Base-by-base conservation (phyloP, 1,284 basidiomycete genomes). In the Sporisorium scitamineum region DNA sequence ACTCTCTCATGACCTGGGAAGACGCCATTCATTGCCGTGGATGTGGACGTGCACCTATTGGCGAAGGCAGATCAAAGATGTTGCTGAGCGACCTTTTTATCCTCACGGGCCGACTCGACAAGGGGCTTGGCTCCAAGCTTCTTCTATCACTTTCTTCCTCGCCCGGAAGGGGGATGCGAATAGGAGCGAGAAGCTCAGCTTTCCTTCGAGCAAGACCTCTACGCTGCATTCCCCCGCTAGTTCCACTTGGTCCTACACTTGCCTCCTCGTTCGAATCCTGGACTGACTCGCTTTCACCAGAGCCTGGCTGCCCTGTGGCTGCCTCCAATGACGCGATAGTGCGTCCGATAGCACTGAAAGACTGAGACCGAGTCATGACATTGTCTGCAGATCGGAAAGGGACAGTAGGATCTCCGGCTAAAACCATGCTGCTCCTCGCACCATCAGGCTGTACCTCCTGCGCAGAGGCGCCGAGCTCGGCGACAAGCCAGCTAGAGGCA, bases 1-100 rank as follows among this genome's bases (percentile, higher is more conserved):
- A 29, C 47, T n/a, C 18, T 29, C 27, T 14, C 47, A 29, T 16
- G 16, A 29, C 47, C 29, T 16, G 16, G 8, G 9, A 39, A 16
- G 34, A 11, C 9, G 18, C 18, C 4, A 9, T 26, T 47, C 18
- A 56, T 34, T 45, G 39, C 39, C 20, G 8, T 34, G 18, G 42
- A 24, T 14, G 42, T 16, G 29, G 42, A 47, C 27, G 42, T 3
- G 31, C 27, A n/a, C 22, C 16, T 18, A 55, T 37, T 4, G 58
- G 50, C 29, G 51, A 52, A 32, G 66, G 22, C 11, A 56, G 13
- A 16, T 70, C 61, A 41, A 70, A 70, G 24, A 70, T 56, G 31
- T 52, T 63, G 39, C 67, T 70, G 3, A 64, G 45, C 53, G 61
- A 59, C 18, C 67, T 27, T 26, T 63, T 70, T n/a, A 56, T 41